Evolutionary conservation across 106 monocot genomes (phyloP).

Genomic region (Agapanthus africanus): DNA sequence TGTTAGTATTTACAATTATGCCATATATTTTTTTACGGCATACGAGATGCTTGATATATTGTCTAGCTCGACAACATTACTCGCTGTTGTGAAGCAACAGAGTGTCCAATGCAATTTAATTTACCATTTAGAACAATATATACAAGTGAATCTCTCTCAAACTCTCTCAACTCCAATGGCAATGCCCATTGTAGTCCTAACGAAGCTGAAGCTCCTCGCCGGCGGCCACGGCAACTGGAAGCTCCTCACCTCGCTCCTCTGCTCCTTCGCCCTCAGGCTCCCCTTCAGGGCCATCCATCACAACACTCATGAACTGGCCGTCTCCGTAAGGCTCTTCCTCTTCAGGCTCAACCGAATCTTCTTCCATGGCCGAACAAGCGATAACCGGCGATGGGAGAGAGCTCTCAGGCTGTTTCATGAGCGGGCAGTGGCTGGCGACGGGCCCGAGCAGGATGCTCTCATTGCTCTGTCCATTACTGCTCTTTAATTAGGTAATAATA

Average conservation of each 20-base stretch:
- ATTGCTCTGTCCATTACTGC: background rate
- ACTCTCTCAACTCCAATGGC: background rate
- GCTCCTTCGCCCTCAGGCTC: background rate
- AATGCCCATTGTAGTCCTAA: background rate
- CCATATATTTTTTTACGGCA: too few species aligned
- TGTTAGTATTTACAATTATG: too few species aligned
- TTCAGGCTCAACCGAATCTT: background rate
- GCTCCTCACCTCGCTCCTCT: background rate
- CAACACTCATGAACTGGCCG: background rate
- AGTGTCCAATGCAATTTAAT: too few species aligned
- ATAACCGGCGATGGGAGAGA: background rate
- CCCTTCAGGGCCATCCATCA: background rate
- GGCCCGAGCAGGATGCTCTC: background rate
- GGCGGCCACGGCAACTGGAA: constrained; percentile 4
- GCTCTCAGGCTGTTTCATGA: background rate
- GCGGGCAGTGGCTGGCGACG: background rate
- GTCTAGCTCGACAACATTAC: too few species aligned
- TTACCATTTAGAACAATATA: too few species aligned
- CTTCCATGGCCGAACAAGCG: background rate
- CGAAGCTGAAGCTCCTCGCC: background rate
- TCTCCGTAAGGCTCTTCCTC: background rate
- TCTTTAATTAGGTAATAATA: too few species aligned
- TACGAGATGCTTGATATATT: too few species aligned
- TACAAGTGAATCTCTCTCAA: too few species aligned
- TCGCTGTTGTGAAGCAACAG: too few species aligned